Percentiles rank a stretch among this genome's conserved stretches.
Evolutionary conservation across 2,329 filamentous ascomycete species (phyloP).

Genomic region (Stachybotrys echinatus): DNA sequence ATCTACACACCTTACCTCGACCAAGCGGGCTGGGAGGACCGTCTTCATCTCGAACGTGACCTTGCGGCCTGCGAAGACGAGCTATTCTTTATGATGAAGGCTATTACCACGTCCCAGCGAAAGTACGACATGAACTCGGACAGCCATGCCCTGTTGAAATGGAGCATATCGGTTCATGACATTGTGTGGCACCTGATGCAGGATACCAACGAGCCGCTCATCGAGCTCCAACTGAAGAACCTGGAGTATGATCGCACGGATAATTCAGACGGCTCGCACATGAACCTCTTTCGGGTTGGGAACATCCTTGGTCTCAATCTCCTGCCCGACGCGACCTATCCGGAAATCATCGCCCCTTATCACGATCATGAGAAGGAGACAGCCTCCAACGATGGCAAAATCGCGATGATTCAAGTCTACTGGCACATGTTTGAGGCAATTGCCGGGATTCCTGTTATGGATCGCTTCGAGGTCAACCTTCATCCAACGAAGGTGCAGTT

Average conservation of each 20-base stretch:
- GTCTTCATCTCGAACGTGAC: slow-evolving; percentile 83
- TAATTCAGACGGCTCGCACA: slow-evolving; percentile 94
- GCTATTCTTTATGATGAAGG: slow-evolving; percentile 99
- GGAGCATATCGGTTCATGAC: slow-evolving; percentile 90
- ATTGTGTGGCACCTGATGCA: slow-evolving; percentile 96
- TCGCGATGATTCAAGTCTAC: slow-evolving; percentile 87
- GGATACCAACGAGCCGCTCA: slow-evolving; percentile 78
- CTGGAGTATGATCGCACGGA: slow-evolving; percentile 93
- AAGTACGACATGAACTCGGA: slow-evolving; percentile 69
- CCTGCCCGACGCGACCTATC: slow-evolving; percentile 85
- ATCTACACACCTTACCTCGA: slow-evolving; percentile 85
- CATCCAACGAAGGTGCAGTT: slow-evolving; percentile 92
- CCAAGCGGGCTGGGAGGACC: slow-evolving; percentile 85
- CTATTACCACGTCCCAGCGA: slow-evolving; percentile 91
- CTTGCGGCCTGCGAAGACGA: slow-evolving; percentile 89
- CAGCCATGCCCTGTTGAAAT: slow-evolving; percentile 75
- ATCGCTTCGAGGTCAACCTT: slow-evolving; percentile 91
- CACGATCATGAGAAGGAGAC: slow-evolving; percentile 58
- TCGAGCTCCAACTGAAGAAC: slow-evolving; percentile 88
- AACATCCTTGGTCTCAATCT: slow-evolving; percentile 86
- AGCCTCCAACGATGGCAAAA: slow-evolving; percentile 39
- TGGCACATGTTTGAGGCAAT: slow-evolving; percentile 99
- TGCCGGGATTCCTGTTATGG: slow-evolving; percentile 93
- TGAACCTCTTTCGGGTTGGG: slow-evolving; percentile 85
- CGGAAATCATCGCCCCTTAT: slow-evolving; percentile 92